Evolutionary conservation across 1,139 yeast species (phyloP).

Genomic region (Suhomyces guaymorum): DNA sequence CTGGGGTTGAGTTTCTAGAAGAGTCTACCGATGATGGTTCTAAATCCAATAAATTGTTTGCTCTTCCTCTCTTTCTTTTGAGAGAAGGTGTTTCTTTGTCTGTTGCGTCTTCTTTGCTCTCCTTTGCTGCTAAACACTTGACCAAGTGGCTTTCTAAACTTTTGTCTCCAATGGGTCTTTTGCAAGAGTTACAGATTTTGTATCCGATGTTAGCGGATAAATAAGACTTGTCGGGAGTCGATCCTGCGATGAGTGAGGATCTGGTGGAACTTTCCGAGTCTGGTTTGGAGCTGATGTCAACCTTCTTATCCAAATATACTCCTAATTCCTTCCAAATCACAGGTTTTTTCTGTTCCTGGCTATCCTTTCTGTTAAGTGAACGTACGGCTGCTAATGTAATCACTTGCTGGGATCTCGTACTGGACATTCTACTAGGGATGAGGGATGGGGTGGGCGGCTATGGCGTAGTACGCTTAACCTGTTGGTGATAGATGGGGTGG

Average conservation of each 20-base stretch:
- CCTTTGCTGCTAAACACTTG: slow-evolving; percentile 52
- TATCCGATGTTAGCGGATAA: slow-evolving; percentile 50
- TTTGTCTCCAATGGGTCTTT: slow-evolving; percentile 59
- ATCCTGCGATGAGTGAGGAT: slow-evolving; percentile 20
- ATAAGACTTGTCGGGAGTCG: slow-evolving; percentile 39
- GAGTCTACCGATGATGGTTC: slow-evolving; percentile 47
- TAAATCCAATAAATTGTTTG: slow-evolving; percentile 28
- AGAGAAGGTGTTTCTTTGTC: slow-evolving; percentile 21
- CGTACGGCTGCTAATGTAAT: slow-evolving; percentile 30
- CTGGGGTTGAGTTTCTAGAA: slow-evolving; percentile 43
- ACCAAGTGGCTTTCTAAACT: slow-evolving; percentile 48
- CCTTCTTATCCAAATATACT: slow-evolving; percentile 52
- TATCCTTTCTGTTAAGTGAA: slow-evolving; percentile 22
- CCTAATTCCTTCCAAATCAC: slow-evolving; percentile 65
- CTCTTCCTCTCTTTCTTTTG: slow-evolving; percentile 38
- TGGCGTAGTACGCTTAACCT: slow-evolving; percentile 1
- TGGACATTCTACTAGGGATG: slow-evolving; percentile 24
- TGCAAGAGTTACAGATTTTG: slow-evolving; percentile 66
- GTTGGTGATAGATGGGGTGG: no score
- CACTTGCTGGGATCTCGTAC: slow-evolving; percentile 32
- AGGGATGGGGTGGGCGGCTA: slow-evolving; percentile 1
- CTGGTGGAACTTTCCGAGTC: slow-evolving; percentile 21
- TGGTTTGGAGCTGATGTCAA: slow-evolving; percentile 29
- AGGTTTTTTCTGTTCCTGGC: slow-evolving; percentile 18
- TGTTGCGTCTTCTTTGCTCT: slow-evolving; percentile 28